Evolutionary conservation across 805 yeast genomes (phyloP), one percentile per base, ranked within the genome.

Genomic region (Kodamaea hsintzibuensis): DNA sequence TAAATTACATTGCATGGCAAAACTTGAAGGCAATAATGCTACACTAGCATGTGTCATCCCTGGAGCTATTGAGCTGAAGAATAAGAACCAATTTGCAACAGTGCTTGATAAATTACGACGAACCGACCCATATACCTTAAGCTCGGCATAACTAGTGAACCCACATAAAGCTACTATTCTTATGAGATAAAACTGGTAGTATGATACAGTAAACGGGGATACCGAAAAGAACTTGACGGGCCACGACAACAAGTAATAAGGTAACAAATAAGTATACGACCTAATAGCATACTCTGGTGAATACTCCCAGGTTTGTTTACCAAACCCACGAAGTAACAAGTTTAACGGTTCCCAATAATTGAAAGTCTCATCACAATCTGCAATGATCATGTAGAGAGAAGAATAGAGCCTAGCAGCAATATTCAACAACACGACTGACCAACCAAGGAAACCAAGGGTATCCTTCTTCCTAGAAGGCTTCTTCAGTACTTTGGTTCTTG

Each of bases 271-370:
- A 1, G 88, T 79, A 84, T 95, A 93, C 1, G 97, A 89, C 59
- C 98, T 73, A 52, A 92, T 89, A 14, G 96, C 90, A 63, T 82
- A 90, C 51, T 80, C 88, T 0, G 98, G 97, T 0, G 97, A 89
- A 67, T 92, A 93, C 65, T 92, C 98, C 98, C 98, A 92, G 0
- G 98, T 92, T 68, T 91, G 91, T 61, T 91, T 88, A 1, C 98
- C 98, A 67, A 91, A 90, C 2, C 87, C 88, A 59, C 96, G 80
- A 0, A 86, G 69, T 37, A 92, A 60, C 50, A 87, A 77, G 66
- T 93, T 92, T 54, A 93, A 73, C 0, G 98, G 97, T 59, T 93
- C 98, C 93, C 97, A 91, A 71, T 89, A 93, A 66, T 93, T 93
- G 79, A 82, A 93, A 0, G 85, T 82, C 68, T 93, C 98, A 68